Conservation (phyloP, 2,329 filamentous ascomycete species). For the Teratosphaeria pseudoeucalypti region DNA sequence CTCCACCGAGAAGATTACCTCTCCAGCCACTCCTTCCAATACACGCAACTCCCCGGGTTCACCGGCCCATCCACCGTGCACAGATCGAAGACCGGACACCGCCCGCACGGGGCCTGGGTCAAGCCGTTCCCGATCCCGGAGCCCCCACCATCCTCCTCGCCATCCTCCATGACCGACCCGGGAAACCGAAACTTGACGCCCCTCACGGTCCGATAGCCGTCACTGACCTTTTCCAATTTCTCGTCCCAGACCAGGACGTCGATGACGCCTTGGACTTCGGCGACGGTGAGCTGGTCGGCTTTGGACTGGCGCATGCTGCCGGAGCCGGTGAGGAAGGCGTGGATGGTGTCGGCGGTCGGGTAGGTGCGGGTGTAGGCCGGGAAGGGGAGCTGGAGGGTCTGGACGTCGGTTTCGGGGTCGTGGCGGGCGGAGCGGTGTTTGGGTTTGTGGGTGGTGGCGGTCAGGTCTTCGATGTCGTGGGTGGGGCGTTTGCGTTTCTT, state of each 20-base stretch:
- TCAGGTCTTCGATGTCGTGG: constrained; percentile 23
- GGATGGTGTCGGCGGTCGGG: constrained; percentile 70
- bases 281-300: constrained; percentile 42
- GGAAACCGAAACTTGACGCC: constrained; percentile 21
- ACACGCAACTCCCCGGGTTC: constrained; percentile 79
- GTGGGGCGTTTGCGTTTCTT: constrained; percentile 14
- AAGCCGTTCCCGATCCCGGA: constrained; percentile 66
- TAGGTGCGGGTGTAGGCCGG: constrained; percentile 47
- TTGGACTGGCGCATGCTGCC: constrained; percentile 61
- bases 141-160: constrained; percentile 24
- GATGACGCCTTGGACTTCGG: constrained; percentile 74
- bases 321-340: constrained; percentile 57
- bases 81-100: constrained; percentile 85
- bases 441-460: constrained; percentile 13
- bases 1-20: background rate
- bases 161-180: constrained; percentile 8
- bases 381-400: constrained; percentile 18
- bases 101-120: constrained; percentile 81
- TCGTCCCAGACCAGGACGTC: constrained; percentile 86
- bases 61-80: constrained; percentile 88
- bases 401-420: constrained; percentile 11
- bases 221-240: constrained; percentile 56
- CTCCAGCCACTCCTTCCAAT: constrained; percentile 73
- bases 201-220: constrained; percentile 39
- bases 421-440: constrained; percentile 11